A percentile compares a stretch with the other conserved stretches of the same genome.
phyloP scores from a whole-genome alignment of 345 rosid genomes.

The Acer saccharum region DNA sequence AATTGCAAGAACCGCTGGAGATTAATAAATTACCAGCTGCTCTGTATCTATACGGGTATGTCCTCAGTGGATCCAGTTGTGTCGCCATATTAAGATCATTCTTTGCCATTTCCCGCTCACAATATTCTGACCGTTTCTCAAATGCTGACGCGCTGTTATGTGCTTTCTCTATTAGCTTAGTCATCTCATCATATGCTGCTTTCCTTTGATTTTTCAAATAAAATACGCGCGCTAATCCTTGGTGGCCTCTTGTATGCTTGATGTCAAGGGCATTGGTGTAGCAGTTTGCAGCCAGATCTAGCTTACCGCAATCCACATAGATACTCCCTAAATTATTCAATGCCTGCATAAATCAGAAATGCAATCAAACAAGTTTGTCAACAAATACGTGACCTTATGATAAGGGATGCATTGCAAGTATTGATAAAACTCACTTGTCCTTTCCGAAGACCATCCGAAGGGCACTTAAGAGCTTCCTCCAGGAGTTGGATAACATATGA shows the following conservation, averaged over 20 bases:
- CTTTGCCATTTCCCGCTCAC: slow-evolving; percentile 78
- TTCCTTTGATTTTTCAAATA: slow-evolving; percentile 61
- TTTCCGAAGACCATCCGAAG: slow-evolving; percentile 94
- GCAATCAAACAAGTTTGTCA: background rate
- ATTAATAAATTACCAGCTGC: slow-evolving; percentile 75
- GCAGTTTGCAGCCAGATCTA: slow-evolving; percentile 76
- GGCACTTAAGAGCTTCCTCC: slow-evolving; percentile 92
- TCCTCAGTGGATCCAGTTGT: slow-evolving; percentile 79
- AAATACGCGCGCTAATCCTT: slow-evolving; percentile 90
- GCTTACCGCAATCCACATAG: slow-evolving; percentile 68
- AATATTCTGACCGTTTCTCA: slow-evolving; percentile 92
- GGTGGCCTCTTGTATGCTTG: slow-evolving; percentile 94
- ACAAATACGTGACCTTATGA: slow-evolving; percentile 1
- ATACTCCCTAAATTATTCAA: slow-evolving; percentile 90
- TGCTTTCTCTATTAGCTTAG: slow-evolving; percentile 81
- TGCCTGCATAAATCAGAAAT: slow-evolving; percentile 55
- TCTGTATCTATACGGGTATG: slow-evolving; percentile 91
- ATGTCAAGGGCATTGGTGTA: slow-evolving; percentile 81
- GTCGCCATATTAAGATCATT: slow-evolving; percentile 86
- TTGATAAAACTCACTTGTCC: slow-evolving; percentile 71
- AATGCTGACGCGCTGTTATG: slow-evolving; percentile 73
- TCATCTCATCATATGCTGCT: slow-evolving; percentile 91
- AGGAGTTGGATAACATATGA: slow-evolving; percentile 70
- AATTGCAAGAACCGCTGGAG: background rate
- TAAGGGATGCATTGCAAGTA: background rate